Evolutionary conservation across 2,329 filamentous ascomycete genomes (phyloP), one percentile per base, ranked within the genome.

Genomic region (Myriosclerotinia duriaeana): DNA sequence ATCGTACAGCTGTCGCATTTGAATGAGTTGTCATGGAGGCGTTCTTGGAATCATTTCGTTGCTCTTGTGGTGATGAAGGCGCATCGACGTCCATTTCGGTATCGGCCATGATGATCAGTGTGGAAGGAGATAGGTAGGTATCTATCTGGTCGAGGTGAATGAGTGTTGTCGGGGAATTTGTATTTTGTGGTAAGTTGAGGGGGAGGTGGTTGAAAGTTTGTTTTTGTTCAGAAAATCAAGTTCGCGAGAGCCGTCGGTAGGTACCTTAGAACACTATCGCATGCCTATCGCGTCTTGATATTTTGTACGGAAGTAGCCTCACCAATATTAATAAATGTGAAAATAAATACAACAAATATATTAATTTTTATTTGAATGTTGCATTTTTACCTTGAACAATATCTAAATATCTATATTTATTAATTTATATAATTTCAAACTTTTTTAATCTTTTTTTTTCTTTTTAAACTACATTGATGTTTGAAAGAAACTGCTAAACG

Each of bases 1-100:
- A 93, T 74, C 91, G 90, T 68, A 95, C 91, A 34, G 91, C 91
- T 1, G 88, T 92, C 65, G 91, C 91, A 76, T 90, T 89, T 48
- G 84, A 82, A 73, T 86, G 85, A 8, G 91, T 93, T 74, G 87
- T 87, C 83, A 92, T 89, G 75, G 89, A 87, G 73, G 81, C 80
- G 70, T 85, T 82, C 74, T 86, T 85, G 72, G 80, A 77, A 62
- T 85, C 82, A 67, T 85, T 81, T 74, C 85, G 84, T 72, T 79
- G 77, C 68, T 81, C 79, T 65, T 78, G 74, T 58, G 76, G 71
- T 66, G 72, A 74, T 67, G 69, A 65, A 63, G 71, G 72, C 69
- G 67, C 71, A 71, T 80, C 79, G n/a, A 65, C 46, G 53, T 82
- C 80, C 80, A 82, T 82, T 73, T 80, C 78, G 14, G 71, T 73